A percentile compares a stretch with the other conserved stretches of the same genome.
Evolutionary conservation across 225 moss, liverwort and hornwort species (phyloP).

Genomic region (Takakia lepidozioides): DNA sequence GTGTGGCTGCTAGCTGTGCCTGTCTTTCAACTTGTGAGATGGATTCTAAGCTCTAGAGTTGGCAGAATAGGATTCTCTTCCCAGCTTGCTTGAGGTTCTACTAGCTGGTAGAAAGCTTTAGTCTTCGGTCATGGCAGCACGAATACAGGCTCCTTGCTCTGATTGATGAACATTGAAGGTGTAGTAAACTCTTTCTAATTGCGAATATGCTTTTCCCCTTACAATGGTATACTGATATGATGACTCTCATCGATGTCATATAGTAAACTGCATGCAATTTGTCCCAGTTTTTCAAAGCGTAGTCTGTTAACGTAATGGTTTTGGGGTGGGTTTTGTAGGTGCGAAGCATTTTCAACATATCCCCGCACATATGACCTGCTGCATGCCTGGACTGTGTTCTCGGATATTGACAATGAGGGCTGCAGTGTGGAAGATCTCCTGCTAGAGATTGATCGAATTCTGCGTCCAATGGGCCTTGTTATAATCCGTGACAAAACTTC

Average conservation of each 20-base stretch:
- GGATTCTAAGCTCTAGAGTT: too few species aligned
- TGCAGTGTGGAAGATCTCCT: constrained; percentile 81
- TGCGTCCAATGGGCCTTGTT: constrained; percentile 76
- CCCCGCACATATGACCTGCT: constrained; percentile 94
- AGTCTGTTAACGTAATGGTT: too few species aligned
- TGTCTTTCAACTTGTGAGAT: too few species aligned
- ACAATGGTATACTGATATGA: too few species aligned
- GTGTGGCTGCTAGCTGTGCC: too few species aligned
- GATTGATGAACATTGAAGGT: background rate
- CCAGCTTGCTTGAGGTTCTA: too few species aligned
- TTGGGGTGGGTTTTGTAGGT: constrained; percentile 38
- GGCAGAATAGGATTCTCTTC: too few species aligned
- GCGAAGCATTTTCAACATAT: constrained; percentile 97
- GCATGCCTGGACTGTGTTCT: constrained; percentile 86
- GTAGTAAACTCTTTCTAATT: too few species aligned
- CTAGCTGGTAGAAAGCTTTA: too few species aligned
- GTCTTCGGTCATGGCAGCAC: too few species aligned
- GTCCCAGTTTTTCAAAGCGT: background rate
- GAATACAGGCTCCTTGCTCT: background rate
- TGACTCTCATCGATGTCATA: too few species aligned
- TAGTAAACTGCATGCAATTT: background rate
- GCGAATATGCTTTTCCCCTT: too few species aligned
- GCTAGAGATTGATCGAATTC: constrained; percentile 90
- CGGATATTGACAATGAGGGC: constrained; percentile 65
- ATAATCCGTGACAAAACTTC: constrained; percentile 77